Base-by-base conservation (phyloP, 306 rosid genomes). In the Styphnolobium japonicum region DNA sequence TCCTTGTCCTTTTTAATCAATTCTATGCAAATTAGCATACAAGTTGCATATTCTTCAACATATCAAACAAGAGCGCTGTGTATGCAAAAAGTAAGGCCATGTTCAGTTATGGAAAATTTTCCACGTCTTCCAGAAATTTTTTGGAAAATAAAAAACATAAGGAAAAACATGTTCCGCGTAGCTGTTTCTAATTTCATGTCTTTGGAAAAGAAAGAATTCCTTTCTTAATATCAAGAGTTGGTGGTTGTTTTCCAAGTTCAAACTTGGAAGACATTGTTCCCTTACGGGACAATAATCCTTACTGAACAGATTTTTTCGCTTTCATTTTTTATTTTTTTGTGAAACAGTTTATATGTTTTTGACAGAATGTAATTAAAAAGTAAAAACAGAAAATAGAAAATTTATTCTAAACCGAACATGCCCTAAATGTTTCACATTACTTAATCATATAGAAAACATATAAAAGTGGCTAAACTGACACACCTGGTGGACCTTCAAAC, bases 401-500 rank as follows among this genome's bases (percentile, higher is more conserved):
- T n/a, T 7, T 55, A 56, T 33, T 23, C 56, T 57, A 67, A 60
- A 29, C 67, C 33, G n/a, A 81, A 34, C 4, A 53, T 29, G 16
- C 43, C 76, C 71, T 55, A 15, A 63, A 81, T 39, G 29, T 18
- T 73, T 76, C 73, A 66, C 70, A 49, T 4, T 68, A 51, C 45
- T 37, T 29, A 39, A 74, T 27, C 51, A 40, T 9, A 22, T 2
- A 19, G 18, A 37, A 21, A 55, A 37, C 19, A 2, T 11, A 65
- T 52, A 69, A 22, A 53, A 55, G 34, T 46, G 43, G 36, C 31
- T 46, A 76, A 14, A 75, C 25, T 11, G 64, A 63, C 84, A 80
- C 27, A 90, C 98, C 98, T 78, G 98, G 97, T 80, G 98, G 98
- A 66, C 98, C 98, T 78, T 94, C 97, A 72, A 94, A 94, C 57